phyloP scores from a whole-genome alignment of 1,284 basidiomycete species.

The Ustilago loliicola region DNA sequence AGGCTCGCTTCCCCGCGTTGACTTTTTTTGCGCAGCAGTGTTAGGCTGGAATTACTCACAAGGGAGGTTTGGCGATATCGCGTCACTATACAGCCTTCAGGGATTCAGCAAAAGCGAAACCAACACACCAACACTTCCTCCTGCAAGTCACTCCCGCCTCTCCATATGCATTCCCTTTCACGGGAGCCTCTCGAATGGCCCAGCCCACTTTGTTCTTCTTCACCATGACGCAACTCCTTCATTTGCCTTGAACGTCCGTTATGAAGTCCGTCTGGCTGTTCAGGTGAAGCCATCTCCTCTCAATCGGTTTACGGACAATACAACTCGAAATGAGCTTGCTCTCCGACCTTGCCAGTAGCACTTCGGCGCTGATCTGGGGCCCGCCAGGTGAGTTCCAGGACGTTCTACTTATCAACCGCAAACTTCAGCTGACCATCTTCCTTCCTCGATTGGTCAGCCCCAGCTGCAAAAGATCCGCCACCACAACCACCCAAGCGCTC shows the following conservation, averaged over 20 bases:
- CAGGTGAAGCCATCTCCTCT: background rate
- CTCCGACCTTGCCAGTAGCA: constrained; percentile 21
- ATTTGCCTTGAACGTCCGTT: background rate
- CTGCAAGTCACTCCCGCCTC: background rate
- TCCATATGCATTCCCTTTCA: background rate
- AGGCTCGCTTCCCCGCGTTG: background rate
- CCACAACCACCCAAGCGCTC: background rate
- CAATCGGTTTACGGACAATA: background rate
- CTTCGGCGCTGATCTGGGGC: constrained; percentile 25
- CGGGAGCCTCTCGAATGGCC: background rate
- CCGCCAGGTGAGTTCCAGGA: constrained; percentile 20
- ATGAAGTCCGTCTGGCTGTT: background rate
- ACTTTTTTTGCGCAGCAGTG: background rate
- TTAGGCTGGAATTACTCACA: background rate
- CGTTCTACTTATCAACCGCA: background rate
- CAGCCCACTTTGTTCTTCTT: background rate
- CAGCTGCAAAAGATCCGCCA: constrained; percentile 26
- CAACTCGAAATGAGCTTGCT: constrained; percentile 24
- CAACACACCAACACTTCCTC: constrained; percentile 23
- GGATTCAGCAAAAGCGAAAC: constrained; percentile 17
- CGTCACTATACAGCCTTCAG: constrained; percentile 20
- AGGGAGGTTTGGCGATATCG: background rate
- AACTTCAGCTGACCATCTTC: background rate
- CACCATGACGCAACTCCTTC: constrained; percentile 3
- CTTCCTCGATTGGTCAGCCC: constrained; percentile 6